Percentiles rank a stretch among this genome's conserved stretches.
Evolutionary conservation across 176 grass and related monocot genomes (phyloP).

Genomic region (barley (Hordeum vulgare)): DNA sequence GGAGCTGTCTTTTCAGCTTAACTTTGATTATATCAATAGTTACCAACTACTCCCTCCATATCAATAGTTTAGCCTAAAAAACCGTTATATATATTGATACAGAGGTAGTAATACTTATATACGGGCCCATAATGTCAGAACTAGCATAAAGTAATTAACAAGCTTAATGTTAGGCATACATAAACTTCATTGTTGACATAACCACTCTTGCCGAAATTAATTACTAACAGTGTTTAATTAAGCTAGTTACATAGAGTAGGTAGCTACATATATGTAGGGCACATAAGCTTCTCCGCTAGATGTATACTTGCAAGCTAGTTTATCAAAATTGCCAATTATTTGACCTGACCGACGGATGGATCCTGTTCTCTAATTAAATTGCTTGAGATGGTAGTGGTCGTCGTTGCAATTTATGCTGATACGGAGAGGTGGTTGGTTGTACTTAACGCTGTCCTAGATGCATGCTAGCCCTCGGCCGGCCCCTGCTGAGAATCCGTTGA

Average conservation of each 20-base stretch:
- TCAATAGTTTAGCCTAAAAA: too few species aligned
- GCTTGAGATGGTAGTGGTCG: slow-evolving; percentile 24
- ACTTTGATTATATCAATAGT: not conserved
- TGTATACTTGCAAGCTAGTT: not conserved
- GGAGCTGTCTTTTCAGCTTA: not conserved
- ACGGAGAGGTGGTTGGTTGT: slow-evolving; percentile 33
- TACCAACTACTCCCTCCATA: not conserved
- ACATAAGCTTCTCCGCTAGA: slow-evolving; percentile 6
- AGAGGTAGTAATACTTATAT: not conserved
- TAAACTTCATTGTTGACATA: not conserved
- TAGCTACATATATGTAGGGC: not conserved
- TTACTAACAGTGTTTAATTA: not conserved
- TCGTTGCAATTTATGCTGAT: slow-evolving; percentile 36
- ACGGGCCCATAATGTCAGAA: not conserved
- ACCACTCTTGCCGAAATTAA: not conserved
- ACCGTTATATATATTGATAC: too few species aligned
- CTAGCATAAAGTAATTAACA: not conserved
- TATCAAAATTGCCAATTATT: not conserved
- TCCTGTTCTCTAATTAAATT: not conserved
- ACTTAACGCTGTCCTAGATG: slow-evolving; percentile 12
- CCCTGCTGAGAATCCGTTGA: not conserved
- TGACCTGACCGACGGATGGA: not conserved
- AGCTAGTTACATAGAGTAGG: not conserved
- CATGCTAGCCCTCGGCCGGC: not conserved
- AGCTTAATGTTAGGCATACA: not conserved